Conservation (phyloP, 495 filamentous ascomycete genomes). For the Parathielavia hyrcaniae region DNA sequence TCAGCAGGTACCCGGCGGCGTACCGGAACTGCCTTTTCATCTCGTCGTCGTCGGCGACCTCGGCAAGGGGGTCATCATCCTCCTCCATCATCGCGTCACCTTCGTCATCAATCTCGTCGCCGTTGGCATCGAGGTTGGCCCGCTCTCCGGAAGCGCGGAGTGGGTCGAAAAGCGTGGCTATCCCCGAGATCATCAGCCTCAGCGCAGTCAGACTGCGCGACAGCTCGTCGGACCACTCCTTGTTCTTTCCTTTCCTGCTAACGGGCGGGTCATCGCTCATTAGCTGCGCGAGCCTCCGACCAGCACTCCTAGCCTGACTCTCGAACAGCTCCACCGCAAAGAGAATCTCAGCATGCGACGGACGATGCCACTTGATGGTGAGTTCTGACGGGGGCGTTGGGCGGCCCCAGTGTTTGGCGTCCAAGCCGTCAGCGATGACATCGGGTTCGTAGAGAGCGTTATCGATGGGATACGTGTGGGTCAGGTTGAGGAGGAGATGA, state of each 20-base stretch:
- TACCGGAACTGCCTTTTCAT: slow-evolving; percentile 77
- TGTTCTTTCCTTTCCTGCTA: slow-evolving; percentile 88
- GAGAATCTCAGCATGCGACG: slow-evolving; percentile 66
- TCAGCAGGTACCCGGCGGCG: slow-evolving; percentile 75
- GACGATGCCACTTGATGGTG: slow-evolving; percentile 85
- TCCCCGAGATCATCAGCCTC: slow-evolving; percentile 76
- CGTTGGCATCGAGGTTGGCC: slow-evolving; percentile 27
- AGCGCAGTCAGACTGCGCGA: slow-evolving; percentile 81
- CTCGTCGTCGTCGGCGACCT: slow-evolving; percentile 75
- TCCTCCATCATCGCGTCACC: slow-evolving; percentile 49
- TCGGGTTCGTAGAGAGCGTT: slow-evolving; percentile 75
- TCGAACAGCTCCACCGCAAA: slow-evolving; percentile 87
- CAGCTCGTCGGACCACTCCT: slow-evolving; percentile 97
- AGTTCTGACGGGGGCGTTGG: slow-evolving; percentile 62
- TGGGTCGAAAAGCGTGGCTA: slow-evolving; percentile 81
- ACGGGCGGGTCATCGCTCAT: slow-evolving; percentile 76
- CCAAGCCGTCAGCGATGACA: slow-evolving; percentile 45
- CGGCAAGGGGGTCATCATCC: slow-evolving; percentile 56
- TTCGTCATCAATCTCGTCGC: slow-evolving; percentile 36
- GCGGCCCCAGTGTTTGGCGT: slow-evolving; percentile 73
- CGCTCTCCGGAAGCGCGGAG: slow-evolving; percentile 54
- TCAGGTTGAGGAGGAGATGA: slow-evolving; percentile 95
- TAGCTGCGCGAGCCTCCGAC: slow-evolving; percentile 58
- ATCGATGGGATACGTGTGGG: slow-evolving; percentile 86
- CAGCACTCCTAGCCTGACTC: slow-evolving; percentile 58